Evolutionary conservation across 768 basidiomycete genomes (phyloP).

Genomic region (Atractiella rhizophila): DNA sequence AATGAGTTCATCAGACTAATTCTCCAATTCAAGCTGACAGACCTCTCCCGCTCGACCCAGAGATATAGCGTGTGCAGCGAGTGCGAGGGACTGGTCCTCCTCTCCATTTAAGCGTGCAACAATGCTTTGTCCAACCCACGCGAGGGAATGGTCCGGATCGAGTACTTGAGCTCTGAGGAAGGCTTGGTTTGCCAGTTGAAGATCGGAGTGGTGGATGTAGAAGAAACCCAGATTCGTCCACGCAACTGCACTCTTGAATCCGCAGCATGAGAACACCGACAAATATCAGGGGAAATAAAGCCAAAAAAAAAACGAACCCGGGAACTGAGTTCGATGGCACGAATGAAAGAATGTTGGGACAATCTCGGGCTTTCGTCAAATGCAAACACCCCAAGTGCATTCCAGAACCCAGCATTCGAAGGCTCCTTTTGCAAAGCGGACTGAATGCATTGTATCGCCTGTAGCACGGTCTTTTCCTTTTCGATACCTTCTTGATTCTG

Average conservation of each 20-base stretch:
- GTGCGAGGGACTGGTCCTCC: slow-evolving; percentile 33
- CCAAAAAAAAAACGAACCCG: slow-evolving; percentile 31
- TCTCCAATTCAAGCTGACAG: slow-evolving; percentile 4
- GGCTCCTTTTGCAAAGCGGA: slow-evolving; percentile 50
- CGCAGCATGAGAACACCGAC: slow-evolving; percentile 1
- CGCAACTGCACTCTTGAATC: slow-evolving; percentile 37
- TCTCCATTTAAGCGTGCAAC: slow-evolving; percentile 22
- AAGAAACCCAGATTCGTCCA: slow-evolving; percentile 80
- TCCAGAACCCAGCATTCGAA: slow-evolving; percentile 51
- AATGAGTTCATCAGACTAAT: slow-evolving; percentile 29
- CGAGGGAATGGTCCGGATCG: slow-evolving; percentile 63
- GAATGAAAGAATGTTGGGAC: slow-evolving; percentile 78
- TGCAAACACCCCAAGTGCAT: slow-evolving; percentile 46
- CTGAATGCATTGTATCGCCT: slow-evolving; percentile 33
- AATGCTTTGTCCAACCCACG: slow-evolving; percentile 62
- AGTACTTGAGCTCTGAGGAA: slow-evolving; percentile 67
- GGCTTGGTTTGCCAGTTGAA: slow-evolving; percentile 59
- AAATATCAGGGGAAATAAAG: neutral
- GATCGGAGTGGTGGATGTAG: slow-evolving; percentile 52
- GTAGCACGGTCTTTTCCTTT: slow-evolving; percentile 23
- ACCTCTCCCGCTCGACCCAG: slow-evolving; percentile 6
- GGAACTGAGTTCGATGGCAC: slow-evolving; percentile 55
- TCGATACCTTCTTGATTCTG: slow-evolving; percentile 16
- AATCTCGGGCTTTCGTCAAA: slow-evolving; percentile 41
- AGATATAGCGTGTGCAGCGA: slow-evolving; percentile 25